Evolutionary conservation across 352 stramenopile species (phyloP), one percentile per base, ranked within the genome.

Genomic region (Aphanomyces euteiches): DNA sequence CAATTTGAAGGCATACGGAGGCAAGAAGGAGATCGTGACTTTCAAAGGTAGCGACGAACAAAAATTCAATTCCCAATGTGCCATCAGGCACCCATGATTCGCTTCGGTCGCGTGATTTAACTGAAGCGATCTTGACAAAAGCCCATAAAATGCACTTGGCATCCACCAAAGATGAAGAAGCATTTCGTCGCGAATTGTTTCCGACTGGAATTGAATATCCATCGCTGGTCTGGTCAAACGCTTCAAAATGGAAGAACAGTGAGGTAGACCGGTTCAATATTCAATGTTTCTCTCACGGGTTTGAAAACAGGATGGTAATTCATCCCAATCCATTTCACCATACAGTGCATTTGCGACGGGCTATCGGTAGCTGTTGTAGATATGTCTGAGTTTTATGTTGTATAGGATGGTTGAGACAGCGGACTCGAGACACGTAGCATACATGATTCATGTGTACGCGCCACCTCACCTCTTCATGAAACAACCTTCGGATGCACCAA

Each of bases 1-100:
- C 21, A 70, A 61, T 28, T 70, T 63, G n/a, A 63, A 70, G 28
- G 64, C 64, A 21, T 70, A 54, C 40, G 47, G 47, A 1, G 39
- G 36, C 5, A 19, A 34, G 39, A 70, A 70, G 38, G 15, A 19
- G 8, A 36, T 54, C 45, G 15, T 70, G 34, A 15, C 54, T 7
- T 40, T 70, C 21, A n/a, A 15, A 19, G 64, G 64, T 70, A 38
- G 41, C 19, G 37, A 5, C 19, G 1, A 61, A n/a, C 7, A 21
- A 17, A 15, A 15, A 58, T 19, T 61, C 6, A 10, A 67, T 28
- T 56, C 1, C 37, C 47, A 1, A 56, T 61, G 47, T 15, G 34
- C 5, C 54, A 28, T 5, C 47, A 70, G 64, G 64, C 39, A 63
- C 64, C 7, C 64, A 61, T 36, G 64, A 70, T n/a, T 59, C 47